Percentiles rank a stretch among this genome's conserved stretches.
These are phyloP conservation scores for Ophiocordyceps camponoti-saundersi DNA, from an alignment of 2,329 filamentous ascomycete genomes.

Conservation along the genomic window DNA sequence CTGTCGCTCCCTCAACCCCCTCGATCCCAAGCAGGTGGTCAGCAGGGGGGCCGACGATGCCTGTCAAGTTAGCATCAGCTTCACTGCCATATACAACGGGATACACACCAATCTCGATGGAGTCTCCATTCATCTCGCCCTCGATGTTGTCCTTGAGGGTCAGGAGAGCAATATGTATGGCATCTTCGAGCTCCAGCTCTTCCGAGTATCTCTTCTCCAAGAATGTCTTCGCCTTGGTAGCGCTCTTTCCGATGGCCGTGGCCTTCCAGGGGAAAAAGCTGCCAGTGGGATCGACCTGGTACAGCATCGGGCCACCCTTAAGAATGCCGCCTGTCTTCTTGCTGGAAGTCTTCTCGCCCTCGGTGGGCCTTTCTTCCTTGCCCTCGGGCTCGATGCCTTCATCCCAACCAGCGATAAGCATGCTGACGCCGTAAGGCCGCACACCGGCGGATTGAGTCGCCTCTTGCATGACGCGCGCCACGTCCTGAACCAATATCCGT, in stretches of 20 bases:
- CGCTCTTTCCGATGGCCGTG: conserved; percentile 96
- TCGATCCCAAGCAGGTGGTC: conserved; percentile 85
- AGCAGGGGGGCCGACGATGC: conserved; percentile 88
- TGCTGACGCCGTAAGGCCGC: conserved; percentile 85
- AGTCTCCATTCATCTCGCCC: conserved; percentile 97
- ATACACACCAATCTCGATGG: conserved; percentile 80
- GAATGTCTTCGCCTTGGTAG: conserved; percentile 96
- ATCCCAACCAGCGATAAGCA: conserved; percentile 95
- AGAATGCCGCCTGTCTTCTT: conserved; percentile 90
- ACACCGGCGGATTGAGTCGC: conserved; percentile 97
- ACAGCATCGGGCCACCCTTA: conserved; percentile 92
- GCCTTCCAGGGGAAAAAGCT: conserved; percentile 99
- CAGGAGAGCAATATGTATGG: conserved; percentile 91
- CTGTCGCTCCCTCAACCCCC: conserved; percentile 69
- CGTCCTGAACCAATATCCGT: conserved; percentile 95
- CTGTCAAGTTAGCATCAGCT: conserved; percentile 26
- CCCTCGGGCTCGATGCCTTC: conserved; percentile 84
- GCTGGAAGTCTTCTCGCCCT: conserved; percentile 49
- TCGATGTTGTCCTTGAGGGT: conserved; percentile 99
- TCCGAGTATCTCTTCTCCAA: conserved; percentile 98
- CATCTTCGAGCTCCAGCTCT: conserved; percentile 90
- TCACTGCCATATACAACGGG: not conserved
- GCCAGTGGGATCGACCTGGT: conserved; percentile 97
- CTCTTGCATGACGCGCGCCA: conserved; percentile 96
- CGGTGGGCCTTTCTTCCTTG: conserved; percentile 36